These are phyloP conservation scores for Colletotrichum filicis DNA, from an alignment of 2,329 filamentous ascomycete species.

Conservation along the genomic window DNA sequence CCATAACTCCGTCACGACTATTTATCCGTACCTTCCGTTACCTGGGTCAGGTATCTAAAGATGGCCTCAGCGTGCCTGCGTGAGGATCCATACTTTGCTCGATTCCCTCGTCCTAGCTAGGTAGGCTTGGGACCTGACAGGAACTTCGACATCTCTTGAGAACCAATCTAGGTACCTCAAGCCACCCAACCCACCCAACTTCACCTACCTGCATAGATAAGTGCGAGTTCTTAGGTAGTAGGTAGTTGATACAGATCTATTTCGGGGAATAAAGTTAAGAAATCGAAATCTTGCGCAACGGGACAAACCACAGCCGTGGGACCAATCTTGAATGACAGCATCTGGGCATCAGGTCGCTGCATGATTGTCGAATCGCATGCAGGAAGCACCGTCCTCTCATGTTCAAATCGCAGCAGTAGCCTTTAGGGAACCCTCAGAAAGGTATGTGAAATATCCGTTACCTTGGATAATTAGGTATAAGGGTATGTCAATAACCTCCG, in stretches of 20 bases:
- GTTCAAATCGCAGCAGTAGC: not conserved
- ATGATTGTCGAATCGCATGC: not conserved
- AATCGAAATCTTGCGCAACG: not conserved
- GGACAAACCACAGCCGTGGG: too few relatives aligned
- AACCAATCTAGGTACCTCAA: not conserved
- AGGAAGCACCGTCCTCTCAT: not conserved
- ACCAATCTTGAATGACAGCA: too few relatives aligned
- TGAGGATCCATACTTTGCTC: not conserved
- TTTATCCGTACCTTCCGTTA: too few relatives aligned
- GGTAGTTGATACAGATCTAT: not conserved
- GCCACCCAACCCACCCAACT: too few relatives aligned
- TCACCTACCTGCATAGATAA: too few relatives aligned
- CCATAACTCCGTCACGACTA: too few relatives aligned
- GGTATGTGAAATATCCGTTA: too few relatives aligned
- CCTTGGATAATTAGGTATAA: too few relatives aligned
- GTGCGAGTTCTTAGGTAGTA: too few relatives aligned
- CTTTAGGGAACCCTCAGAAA: not conserved
- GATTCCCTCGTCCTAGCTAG: not conserved
- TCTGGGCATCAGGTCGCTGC: too few relatives aligned
- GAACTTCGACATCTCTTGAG: not conserved
- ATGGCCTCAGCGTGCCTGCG: not conserved
- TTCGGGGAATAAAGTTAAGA: not conserved
- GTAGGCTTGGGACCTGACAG: not conserved
- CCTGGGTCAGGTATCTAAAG: too few relatives aligned
- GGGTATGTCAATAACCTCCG: not conserved